These are phyloP conservation scores for Trematosphaeria pertusa DNA, from an alignment of 2,329 filamentous ascomycete species.

Conservation along the genomic window DNA sequence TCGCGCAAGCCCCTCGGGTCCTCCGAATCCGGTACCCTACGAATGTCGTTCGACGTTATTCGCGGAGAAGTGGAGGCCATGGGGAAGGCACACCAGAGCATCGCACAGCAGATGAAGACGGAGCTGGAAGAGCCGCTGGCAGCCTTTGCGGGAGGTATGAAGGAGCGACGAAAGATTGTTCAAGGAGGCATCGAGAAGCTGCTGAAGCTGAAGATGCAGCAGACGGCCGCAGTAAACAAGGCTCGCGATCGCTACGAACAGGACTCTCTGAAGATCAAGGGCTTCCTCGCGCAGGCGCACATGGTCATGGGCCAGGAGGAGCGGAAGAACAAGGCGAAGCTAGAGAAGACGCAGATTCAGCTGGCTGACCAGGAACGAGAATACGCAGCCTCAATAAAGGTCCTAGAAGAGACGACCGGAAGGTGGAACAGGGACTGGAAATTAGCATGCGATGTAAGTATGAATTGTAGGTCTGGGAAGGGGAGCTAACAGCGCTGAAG, in stretches of 20 bases:
- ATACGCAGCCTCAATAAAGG: conserved; percentile 91
- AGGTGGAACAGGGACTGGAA: conserved; percentile 99
- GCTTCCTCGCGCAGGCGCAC: conserved; percentile 95
- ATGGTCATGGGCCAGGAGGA: conserved; percentile 99
- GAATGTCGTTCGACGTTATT: conserved; percentile 83
- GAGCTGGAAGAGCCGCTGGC: conserved; percentile 93
- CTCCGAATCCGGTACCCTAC: conserved; percentile 82
- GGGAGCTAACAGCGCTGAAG: conserved; percentile 49
- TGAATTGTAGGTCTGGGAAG: neutral
- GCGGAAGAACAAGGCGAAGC: conserved; percentile 96
- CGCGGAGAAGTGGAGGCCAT: conserved; percentile 90
- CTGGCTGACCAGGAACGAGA: conserved; percentile 85
- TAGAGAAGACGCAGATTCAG: conserved; percentile 98
- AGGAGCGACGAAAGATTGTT: conserved; percentile 95
- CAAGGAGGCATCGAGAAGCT: conserved; percentile 94
- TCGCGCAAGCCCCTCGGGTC: conserved; percentile 90
- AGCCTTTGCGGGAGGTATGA: conserved; percentile 93
- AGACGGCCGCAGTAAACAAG: conserved; percentile 93
- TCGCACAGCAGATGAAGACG: conserved; percentile 92
- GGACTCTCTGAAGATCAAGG: conserved; percentile 97
- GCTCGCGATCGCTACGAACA: conserved; percentile 95
- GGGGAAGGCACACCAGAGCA: conserved; percentile 89
- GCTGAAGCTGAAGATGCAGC: conserved; percentile 89
- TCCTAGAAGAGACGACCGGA: conserved; percentile 91
- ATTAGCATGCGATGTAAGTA: conserved; percentile 76